Evolutionary conservation across 176 grass and related monocot genomes (phyloP).

Genomic region (Pontederia crassipes): DNA sequence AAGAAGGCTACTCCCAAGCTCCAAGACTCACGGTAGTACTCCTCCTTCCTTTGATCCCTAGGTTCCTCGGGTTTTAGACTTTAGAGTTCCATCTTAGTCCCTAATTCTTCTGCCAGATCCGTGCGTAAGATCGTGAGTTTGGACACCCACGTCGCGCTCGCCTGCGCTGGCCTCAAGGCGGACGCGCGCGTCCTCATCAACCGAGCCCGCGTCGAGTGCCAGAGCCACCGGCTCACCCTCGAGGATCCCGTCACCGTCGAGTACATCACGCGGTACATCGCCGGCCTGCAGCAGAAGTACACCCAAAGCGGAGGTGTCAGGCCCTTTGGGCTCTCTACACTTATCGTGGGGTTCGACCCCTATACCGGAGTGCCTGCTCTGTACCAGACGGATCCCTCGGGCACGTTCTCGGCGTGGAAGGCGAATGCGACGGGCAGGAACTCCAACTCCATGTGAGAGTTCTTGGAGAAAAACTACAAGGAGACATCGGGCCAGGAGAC

Average conservation of each 20-base stretch:
- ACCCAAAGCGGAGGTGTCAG: slow-evolving; percentile 80
- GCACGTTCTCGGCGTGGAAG: slow-evolving; percentile 95
- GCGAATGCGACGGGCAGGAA: slow-evolving; percentile 94
- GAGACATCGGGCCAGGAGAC: slow-evolving; percentile 86
- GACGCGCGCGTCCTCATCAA: slow-evolving; percentile 93
- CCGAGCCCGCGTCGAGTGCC: slow-evolving; percentile 86
- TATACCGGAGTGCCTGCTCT: slow-evolving; percentile 56
- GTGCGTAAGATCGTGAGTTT: slow-evolving; percentile 80
- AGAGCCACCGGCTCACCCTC: slow-evolving; percentile 88
- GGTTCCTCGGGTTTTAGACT: not conserved
- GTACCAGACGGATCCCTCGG: slow-evolving; percentile 87
- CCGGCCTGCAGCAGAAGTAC: slow-evolving; percentile 95
- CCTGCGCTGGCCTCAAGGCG: slow-evolving; percentile 94
- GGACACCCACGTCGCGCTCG: slow-evolving; percentile 83
- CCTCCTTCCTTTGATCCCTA: not conserved
- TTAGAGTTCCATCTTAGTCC: not conserved
- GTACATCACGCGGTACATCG: slow-evolving; percentile 97
- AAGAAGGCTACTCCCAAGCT: slow-evolving; percentile 99
- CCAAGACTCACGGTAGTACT: slow-evolving; percentile 78
- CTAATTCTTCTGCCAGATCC: slow-evolving; percentile 24
- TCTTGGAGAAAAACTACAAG: slow-evolving; percentile 97
- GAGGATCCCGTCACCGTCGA: slow-evolving; percentile 92
- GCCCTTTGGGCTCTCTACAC: slow-evolving; percentile 83
- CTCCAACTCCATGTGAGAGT: slow-evolving; percentile 86
- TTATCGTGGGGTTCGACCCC: slow-evolving; percentile 89